These are phyloP conservation scores for Talaromyces piceae DNA, from an alignment of 2,329 filamentous ascomycete genomes.

Conservation along the genomic window DNA sequence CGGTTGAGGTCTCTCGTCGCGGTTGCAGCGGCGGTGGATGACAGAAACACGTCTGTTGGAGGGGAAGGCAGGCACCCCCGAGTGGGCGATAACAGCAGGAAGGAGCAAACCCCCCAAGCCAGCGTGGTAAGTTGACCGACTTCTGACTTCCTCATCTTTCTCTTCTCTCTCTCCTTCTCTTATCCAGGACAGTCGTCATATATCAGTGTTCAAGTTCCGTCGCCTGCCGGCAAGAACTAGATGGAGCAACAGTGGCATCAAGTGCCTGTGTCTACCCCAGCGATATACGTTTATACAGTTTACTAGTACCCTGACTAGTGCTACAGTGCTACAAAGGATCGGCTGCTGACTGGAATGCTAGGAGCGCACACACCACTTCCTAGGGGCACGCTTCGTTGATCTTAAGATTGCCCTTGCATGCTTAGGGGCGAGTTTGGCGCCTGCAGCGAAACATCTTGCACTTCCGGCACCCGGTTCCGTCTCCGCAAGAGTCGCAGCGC, in stretches of 20 bases:
- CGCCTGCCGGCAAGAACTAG: neutral
- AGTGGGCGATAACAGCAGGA: neutral
- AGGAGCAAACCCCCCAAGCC: neutral
- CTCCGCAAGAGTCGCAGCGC: neutral
- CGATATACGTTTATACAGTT: neutral
- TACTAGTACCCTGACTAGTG: neutral
- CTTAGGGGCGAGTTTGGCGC: slow-evolving; percentile 6
- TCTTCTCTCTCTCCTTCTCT: neutral
- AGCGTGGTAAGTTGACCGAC: neutral
- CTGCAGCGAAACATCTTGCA: slow-evolving; percentile 22
- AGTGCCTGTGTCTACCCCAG: neutral
- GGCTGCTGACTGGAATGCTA: slow-evolving; percentile 10
- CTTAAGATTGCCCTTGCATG: slow-evolving; percentile 14
- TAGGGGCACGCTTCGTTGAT: neutral
- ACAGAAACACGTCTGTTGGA: neutral
- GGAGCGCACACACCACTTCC: slow-evolving; percentile 9
- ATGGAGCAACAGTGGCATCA: too few relatives aligned
- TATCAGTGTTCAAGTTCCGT: too few relatives aligned
- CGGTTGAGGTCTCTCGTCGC: neutral
- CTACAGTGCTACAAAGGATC: neutral
- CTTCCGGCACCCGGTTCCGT: slow-evolving; percentile 4
- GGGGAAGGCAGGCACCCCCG: slow-evolving; percentile 12
- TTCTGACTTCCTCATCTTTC: neutral
- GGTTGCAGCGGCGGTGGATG: neutral
- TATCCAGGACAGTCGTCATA: neutral